These are phyloP conservation scores for Dioszegia aurantiaca DNA, from an alignment of 768 basidiomycete genomes.

Conservation along the genomic window DNA sequence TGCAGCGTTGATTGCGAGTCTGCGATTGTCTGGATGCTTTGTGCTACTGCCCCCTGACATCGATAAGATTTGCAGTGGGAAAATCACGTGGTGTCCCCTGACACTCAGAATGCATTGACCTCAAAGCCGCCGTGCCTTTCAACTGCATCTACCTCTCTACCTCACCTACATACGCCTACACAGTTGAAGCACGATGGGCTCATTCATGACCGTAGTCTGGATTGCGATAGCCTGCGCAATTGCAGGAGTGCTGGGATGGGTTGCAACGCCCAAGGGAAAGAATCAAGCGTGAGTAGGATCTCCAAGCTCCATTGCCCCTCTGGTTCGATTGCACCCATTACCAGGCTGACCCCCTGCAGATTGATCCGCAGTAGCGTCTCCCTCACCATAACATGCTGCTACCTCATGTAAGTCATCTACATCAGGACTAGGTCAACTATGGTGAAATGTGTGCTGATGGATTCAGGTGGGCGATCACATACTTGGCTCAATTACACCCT, in stretches of 20 bases:
- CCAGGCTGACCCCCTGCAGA: conserved; percentile 55
- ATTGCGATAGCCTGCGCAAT: conserved; percentile 65
- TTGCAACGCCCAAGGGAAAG: conserved; percentile 78
- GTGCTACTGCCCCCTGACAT: too few species aligned
- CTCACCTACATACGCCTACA: not conserved
- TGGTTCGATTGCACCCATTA: not conserved
- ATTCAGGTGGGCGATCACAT: conserved; percentile 81
- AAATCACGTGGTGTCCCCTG: too few species aligned
- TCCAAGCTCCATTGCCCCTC: not conserved
- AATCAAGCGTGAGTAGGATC: conserved; percentile 72
- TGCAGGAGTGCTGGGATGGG: conserved; percentile 64
- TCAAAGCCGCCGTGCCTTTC: too few species aligned
- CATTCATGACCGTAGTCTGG: conserved; percentile 65
- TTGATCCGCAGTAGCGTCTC: conserved; percentile 76
- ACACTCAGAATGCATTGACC: too few species aligned
- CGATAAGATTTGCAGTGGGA: too few species aligned
- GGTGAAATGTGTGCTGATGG: not conserved
- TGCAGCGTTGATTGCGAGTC: too few species aligned
- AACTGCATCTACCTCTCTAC: not conserved
- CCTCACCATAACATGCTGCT: conserved; percentile 76
- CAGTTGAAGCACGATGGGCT: conserved; percentile 13
- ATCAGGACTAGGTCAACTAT: not conserved
- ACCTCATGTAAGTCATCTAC: conserved; percentile 63
- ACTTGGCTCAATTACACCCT: conserved; percentile 88
- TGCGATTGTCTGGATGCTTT: too few species aligned